Evolutionary conservation across 2,329 filamentous ascomycete species (phyloP).

Genomic region (Epichloe scottii): DNA sequence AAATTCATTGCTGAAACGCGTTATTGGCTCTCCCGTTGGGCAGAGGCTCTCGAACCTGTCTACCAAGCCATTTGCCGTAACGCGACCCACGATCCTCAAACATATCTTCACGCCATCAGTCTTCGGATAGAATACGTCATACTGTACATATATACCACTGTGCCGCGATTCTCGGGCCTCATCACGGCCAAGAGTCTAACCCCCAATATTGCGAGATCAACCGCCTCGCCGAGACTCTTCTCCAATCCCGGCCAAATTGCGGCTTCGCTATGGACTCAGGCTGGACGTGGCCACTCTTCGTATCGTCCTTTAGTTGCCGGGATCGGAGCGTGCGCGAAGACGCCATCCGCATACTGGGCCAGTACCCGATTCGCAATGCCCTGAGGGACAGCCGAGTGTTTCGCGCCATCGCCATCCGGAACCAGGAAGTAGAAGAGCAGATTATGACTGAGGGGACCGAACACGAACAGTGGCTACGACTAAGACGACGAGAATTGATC

Average conservation of each 20-base stretch:
- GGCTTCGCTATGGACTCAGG: conserved; percentile 34
- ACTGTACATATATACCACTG: conserved; percentile 24
- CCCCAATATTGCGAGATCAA: conserved; percentile 31
- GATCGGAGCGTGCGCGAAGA: conserved; percentile 26
- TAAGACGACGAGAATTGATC: conserved; percentile 24
- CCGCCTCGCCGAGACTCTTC: conserved; percentile 23
- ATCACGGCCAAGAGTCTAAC: conserved; percentile 25
- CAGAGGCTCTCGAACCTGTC: conserved; percentile 24
- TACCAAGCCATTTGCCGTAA: conserved; percentile 16
- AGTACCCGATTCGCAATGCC: conserved; percentile 30
- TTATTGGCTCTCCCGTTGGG: conserved; percentile 28
- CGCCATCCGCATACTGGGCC: conserved; percentile 26
- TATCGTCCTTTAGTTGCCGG: conserved; percentile 28
- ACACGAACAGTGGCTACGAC: conserved; percentile 26
- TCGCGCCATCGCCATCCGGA: conserved; percentile 25
- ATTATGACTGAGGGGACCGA: conserved; percentile 20
- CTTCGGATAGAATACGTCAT: conserved; percentile 31
- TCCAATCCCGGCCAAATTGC: conserved; percentile 22
- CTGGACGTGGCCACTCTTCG: conserved; percentile 31
- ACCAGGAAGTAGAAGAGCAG: conserved; percentile 22
- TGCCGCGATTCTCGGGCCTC: conserved; percentile 25
- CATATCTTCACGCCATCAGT: conserved; percentile 26
- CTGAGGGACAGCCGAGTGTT: conserved; percentile 30
- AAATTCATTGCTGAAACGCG: conserved; percentile 24
- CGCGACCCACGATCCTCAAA: conserved; percentile 10